Evolutionary conservation across 805 yeast species (phyloP).

Genomic region (Yamadazyma sp.): DNA sequence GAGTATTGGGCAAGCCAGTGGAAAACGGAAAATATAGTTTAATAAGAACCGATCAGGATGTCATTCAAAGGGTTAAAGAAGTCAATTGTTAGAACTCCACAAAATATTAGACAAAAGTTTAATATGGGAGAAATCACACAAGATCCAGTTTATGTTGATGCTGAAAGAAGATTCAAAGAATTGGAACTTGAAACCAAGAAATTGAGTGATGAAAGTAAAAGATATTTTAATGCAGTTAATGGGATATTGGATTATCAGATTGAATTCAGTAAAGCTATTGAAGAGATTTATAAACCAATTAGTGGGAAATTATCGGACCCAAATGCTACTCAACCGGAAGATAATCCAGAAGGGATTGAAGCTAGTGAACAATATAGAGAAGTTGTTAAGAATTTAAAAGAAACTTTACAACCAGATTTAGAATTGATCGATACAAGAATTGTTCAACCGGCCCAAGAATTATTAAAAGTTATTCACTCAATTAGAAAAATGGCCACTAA

Average conservation of each 20-base stretch:
- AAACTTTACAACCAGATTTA: constrained; percentile 84
- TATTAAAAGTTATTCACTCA: constrained; percentile 73
- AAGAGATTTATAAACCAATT: constrained; percentile 93
- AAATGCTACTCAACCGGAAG: constrained; percentile 79
- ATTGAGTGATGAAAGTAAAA: constrained; percentile 82
- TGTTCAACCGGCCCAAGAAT: constrained; percentile 87
- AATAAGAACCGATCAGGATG: constrained; percentile 56
- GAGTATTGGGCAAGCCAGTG: too few species aligned
- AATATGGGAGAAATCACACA: constrained; percentile 65
- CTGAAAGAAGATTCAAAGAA: constrained; percentile 94
- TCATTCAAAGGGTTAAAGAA: constrained; percentile 86
- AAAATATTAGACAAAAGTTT: constrained; percentile 82
- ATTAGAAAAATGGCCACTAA: constrained; percentile 93
- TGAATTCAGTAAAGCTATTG: constrained; percentile 93
- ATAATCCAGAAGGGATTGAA: constrained; percentile 93
- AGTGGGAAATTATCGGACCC: constrained; percentile 92
- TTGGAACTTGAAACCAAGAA: constrained; percentile 87
- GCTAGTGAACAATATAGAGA: constrained; percentile 91
- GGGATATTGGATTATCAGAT: constrained; percentile 93
- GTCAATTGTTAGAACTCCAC: constrained; percentile 85
- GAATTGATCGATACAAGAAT: constrained; percentile 88
- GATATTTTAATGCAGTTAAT: constrained; percentile 88
- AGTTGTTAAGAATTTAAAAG: constrained; percentile 82
- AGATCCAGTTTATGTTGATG: constrained; percentile 91
- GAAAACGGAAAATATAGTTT: too few species aligned